These are phyloP conservation scores for Avicennia marina DNA, from an alignment of 257 asterid species.

Conservation along the genomic window DNA sequence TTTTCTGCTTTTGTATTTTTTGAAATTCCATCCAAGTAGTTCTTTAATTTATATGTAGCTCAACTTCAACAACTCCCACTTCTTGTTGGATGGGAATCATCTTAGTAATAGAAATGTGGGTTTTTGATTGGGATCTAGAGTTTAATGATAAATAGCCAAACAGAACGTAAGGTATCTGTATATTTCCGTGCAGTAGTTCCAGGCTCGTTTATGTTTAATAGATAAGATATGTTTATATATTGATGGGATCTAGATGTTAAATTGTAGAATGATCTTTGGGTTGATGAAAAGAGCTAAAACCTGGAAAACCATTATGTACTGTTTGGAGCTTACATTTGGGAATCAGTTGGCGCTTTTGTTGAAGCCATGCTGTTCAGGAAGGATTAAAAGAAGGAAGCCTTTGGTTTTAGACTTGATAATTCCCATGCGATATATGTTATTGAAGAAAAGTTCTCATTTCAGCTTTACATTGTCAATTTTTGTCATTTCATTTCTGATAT, in stretches of 20 bases:
- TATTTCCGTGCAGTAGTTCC: background rate
- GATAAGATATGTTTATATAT: background rate
- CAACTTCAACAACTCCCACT: background rate
- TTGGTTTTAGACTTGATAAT: background rate
- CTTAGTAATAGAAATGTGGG: background rate
- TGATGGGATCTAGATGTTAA: background rate
- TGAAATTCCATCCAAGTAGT: background rate
- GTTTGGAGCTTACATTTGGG: background rate
- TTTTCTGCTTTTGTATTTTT: background rate
- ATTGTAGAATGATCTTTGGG: background rate
- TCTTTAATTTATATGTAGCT: background rate
- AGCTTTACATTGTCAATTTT: no score
- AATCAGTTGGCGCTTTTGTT: background rate
- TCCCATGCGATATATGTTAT: background rate
- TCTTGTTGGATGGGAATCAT: background rate
- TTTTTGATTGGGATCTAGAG: background rate
- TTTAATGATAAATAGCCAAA: background rate
- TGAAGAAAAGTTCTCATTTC: background rate
- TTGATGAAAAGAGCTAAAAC: background rate
- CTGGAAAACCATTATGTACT: background rate
- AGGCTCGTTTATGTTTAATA: background rate
- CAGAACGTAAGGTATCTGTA: background rate
- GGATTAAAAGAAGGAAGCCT: background rate
- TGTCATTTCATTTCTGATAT: no score
- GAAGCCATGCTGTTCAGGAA: background rate